These are phyloP conservation scores for Peronospora destructor DNA, from an alignment of 352 stramenopile species.

Conservation along the genomic window DNA sequence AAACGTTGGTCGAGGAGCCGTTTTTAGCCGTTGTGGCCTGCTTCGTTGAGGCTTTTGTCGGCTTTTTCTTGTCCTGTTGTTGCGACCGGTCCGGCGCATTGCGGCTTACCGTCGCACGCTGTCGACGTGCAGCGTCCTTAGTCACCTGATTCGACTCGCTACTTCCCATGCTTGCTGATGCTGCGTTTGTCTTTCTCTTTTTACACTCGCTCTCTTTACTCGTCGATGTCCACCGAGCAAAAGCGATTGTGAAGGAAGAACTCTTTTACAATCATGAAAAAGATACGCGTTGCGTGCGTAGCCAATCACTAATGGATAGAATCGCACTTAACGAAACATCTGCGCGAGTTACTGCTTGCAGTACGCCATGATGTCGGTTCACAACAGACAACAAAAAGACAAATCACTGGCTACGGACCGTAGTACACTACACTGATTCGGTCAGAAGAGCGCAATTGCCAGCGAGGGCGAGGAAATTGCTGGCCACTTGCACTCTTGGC, in stretches of 20 bases:
- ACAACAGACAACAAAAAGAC: no score
- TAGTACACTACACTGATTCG: not conserved
- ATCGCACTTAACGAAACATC: constrained; percentile 5
- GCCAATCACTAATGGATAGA: constrained; percentile 1
- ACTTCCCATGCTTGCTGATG: constrained; percentile 22
- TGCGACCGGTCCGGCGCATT: constrained; percentile 6
- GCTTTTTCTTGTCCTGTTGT: constrained; percentile 12
- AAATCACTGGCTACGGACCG: no score
- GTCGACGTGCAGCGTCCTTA: constrained; percentile 22
- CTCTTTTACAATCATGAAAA: constrained; percentile 5
- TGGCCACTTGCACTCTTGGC: no score
- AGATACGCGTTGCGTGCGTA: constrained; percentile 12
- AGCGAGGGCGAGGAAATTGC: no score
- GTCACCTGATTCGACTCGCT: constrained; percentile 25
- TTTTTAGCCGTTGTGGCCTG: constrained; percentile 4
- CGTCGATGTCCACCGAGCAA: constrained; percentile 14
- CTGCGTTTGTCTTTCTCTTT: not conserved
- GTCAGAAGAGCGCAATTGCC: constrained; percentile 2
- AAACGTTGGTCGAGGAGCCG: no score
- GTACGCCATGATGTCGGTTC: not conserved
- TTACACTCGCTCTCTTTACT: constrained; percentile 7
- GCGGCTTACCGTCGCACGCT: constrained; percentile 19
- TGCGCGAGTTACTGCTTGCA: not conserved
- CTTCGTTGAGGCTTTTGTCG: constrained; percentile 5
- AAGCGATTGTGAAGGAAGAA: constrained; percentile 19